Evolutionary conservation across 805 yeast species (phyloP).

Genomic region (Candida sanyiensis): DNA sequence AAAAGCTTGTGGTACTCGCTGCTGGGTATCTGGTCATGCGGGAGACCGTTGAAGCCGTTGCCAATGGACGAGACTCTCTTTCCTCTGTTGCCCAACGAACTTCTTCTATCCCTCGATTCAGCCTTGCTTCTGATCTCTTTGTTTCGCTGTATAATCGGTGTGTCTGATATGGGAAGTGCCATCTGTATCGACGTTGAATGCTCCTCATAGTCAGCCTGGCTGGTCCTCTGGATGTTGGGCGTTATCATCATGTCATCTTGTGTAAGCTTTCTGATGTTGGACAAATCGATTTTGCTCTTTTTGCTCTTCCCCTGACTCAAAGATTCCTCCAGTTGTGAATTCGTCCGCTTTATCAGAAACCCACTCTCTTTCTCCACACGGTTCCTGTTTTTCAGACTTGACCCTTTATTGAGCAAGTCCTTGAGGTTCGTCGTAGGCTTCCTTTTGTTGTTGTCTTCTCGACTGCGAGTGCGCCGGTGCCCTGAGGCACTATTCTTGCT

Average conservation of each 20-base stretch:
- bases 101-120: slow-evolving; percentile 35
- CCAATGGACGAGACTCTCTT: slow-evolving; percentile 71
- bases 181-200: slow-evolving; percentile 24
- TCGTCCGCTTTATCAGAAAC: slow-evolving; percentile 20
- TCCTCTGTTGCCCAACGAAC: slow-evolving; percentile 56
- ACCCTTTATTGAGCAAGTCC: slow-evolving; percentile 20
- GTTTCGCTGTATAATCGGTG: slow-evolving; percentile 34
- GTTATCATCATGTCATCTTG: slow-evolving; percentile 21
- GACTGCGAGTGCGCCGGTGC: slow-evolving; percentile 15
- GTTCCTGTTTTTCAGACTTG: slow-evolving; percentile 9
- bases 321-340: slow-evolving; percentile 8
- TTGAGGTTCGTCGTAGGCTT: slow-evolving; percentile 19
- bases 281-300: slow-evolving; percentile 1
- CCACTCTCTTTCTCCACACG: slow-evolving; percentile 19
- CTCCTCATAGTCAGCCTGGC: slow-evolving; percentile 16
- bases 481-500: slow-evolving; percentile 4
- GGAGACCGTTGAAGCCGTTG: slow-evolving; percentile 61
- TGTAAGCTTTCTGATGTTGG: slow-evolving; percentile 9
- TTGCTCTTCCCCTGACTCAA: not conserved
- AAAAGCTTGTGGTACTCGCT: slow-evolving; percentile 56
- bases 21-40: slow-evolving; percentile 55
- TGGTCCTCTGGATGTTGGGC: slow-evolving; percentile 11
- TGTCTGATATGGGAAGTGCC: slow-evolving; percentile 31
- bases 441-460: slow-evolving; percentile 13
- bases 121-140: slow-evolving; percentile 27